Evolutionary conservation across 192 early-diverging fungal species (phyloP), one percentile per base, ranked within the genome.

Genomic region (Backusella tarrabulga): DNA sequence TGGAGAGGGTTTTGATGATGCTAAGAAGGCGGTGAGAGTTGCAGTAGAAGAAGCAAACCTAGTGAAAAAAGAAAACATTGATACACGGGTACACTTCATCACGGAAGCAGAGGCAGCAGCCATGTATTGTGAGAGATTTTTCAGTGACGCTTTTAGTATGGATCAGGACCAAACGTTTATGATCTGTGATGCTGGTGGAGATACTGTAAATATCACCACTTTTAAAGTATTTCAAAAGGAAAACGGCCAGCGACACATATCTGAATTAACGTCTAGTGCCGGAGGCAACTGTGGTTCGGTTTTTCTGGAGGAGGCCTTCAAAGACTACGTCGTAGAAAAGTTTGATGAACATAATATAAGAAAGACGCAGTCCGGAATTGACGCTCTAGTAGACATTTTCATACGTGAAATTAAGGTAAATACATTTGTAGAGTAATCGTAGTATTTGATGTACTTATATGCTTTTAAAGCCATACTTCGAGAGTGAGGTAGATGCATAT

Each of bases 21-120:
- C 87, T 34, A 87, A 86, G 78, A 84, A 79, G 3, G 80, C 81
- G 34, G 88, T 89, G 88, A 78, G 87, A 69, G 81, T 84, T n/a
- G 85, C 87, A 35, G 85, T 85, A n/a, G 81, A 84, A 41, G 73
- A 87, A 41, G 88, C 88, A 34, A 84, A 84, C 3, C 15, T 88
- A 23, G 84, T 89, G 23, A 67, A 80, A 21, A 36, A 81, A 17
- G 60, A 34, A 12, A 83, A 87, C 35, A 84, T 46, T 46, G 15
- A 46, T 17, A 46, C 40, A 41, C 5, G 83, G 23, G 76, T 87
- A 5, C 76, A 84, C 70, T 77, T 87, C 23, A 83, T 84, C 35
- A 83, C 83, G 14, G 83, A 85, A 74, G 85, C 88, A 21, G 88
- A 89, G 72, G 88, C 88, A 5, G 88, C 84, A 36, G 88, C 88